Conservation (phyloP, 2,329 filamentous ascomycete species). For the Bipolaris zeicola region DNA sequence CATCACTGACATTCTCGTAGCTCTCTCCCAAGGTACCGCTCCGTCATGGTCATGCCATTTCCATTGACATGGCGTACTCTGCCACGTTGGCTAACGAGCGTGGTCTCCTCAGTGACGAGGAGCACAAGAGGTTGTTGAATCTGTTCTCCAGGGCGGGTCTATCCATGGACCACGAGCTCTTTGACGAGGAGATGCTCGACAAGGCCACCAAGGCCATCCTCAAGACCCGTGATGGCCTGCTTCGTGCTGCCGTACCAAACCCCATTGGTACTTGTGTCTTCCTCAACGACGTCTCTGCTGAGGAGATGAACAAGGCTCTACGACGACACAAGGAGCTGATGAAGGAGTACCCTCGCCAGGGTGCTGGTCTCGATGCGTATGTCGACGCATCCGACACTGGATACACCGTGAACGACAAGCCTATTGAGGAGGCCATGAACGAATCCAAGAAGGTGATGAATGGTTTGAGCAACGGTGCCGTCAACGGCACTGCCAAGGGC, state of each 20-base stretch:
- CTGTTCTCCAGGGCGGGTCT: constrained; percentile 73
- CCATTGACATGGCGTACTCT: constrained; percentile 77
- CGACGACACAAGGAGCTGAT: constrained; percentile 67
- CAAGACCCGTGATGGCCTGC: constrained; percentile 71
- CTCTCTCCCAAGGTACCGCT: constrained; percentile 70
- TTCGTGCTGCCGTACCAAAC: constrained; percentile 71
- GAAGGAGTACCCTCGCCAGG: constrained; percentile 66
- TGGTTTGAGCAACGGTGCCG: constrained; percentile 31
- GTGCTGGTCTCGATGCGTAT: constrained; percentile 70
- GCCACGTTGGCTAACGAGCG: constrained; percentile 69
- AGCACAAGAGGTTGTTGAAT: constrained; percentile 67
- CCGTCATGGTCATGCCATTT: constrained; percentile 75
- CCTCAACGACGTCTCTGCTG: constrained; percentile 67
- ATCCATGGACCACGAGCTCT: constrained; percentile 72
- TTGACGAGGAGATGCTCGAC: constrained; percentile 68
- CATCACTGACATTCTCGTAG: constrained; percentile 43
- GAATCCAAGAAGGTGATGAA: constrained; percentile 29
- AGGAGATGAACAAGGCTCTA: constrained; percentile 67
- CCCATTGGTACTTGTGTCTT: constrained; percentile 71
- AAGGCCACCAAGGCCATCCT: constrained; percentile 71
- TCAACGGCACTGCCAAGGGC: constrained; percentile 28
- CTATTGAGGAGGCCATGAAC: constrained; percentile 42
- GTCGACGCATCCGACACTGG: constrained; percentile 74
- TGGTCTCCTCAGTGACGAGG: constrained; percentile 64
- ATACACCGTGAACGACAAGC: constrained; percentile 55